Conservation (phyloP, 805 yeast species). For the Wickerhamiella bombiphila region DNA sequence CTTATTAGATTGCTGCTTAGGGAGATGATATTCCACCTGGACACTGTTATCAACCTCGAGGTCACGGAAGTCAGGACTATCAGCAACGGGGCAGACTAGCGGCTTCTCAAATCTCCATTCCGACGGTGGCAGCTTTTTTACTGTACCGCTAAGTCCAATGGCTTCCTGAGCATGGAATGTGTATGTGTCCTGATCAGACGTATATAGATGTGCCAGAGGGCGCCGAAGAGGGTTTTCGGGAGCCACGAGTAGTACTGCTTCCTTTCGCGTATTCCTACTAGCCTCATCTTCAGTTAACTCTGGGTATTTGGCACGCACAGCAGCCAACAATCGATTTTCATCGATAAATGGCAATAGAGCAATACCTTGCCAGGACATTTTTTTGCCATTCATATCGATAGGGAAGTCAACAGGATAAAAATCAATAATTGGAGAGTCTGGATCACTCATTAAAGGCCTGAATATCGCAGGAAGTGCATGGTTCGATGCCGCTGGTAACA, state of each 20-base stretch:
- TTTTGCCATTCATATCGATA: conserved; percentile 86
- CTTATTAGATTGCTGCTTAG: conserved; percentile 44
- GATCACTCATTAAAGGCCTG: conserved; percentile 79
- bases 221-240: conserved; percentile 39
- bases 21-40: conserved; percentile 43
- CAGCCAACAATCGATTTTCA: conserved; percentile 53
- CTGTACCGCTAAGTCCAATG: conserved; percentile 25
- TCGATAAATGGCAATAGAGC: conserved; percentile 87
- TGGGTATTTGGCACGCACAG: conserved; percentile 50
- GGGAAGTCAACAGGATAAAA: conserved; percentile 84
- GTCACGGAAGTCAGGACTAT: conserved; percentile 29
- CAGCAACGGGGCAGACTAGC: conserved; percentile 31
- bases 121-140: conserved; percentile 12
- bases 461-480: conserved; percentile 63
- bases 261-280: conserved; percentile 54
- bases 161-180: conserved; percentile 17
- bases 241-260: conserved; percentile 58
- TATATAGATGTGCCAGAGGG: conserved; percentile 29
- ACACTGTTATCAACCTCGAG: conserved; percentile 30
- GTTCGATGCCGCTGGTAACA: conserved; percentile 82
- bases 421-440: conserved; percentile 73
- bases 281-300: conserved; percentile 57
- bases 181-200: conserved; percentile 16
- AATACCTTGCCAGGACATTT: conserved; percentile 96
- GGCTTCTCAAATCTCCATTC: conserved; percentile 26